These are phyloP conservation scores for Aspergillus glaucus DNA, from an alignment of 2,329 filamentous ascomycete species.

Conservation along the genomic window DNA sequence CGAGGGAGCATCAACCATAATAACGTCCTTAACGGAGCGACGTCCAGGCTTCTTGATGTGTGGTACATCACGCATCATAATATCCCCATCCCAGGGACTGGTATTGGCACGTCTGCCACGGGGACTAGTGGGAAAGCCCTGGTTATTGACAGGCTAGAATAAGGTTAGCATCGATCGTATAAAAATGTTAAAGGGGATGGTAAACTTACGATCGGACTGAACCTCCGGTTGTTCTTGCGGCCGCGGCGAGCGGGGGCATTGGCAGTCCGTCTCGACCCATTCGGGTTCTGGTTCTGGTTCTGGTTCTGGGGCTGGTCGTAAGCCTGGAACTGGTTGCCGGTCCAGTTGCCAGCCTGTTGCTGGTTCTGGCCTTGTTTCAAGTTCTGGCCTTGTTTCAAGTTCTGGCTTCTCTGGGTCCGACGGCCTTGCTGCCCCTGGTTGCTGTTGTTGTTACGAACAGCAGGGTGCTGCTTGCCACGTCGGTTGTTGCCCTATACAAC, in stretches of 20 bases:
- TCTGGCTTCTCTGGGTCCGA: not conserved
- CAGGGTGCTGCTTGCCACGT: no score
- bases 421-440: not conserved
- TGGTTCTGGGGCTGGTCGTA: not conserved
- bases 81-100: not conserved
- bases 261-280: not conserved
- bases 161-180: not conserved
- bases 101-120: not conserved
- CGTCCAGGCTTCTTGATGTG: not conserved
- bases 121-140: not conserved
- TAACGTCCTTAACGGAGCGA: not conserved
- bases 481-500: no score
- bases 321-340: not conserved
- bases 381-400: not conserved
- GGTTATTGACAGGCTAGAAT: not conserved
- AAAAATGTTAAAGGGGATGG: not conserved
- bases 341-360: not conserved
- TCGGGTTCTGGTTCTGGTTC: not conserved
- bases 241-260: not conserved
- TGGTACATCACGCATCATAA: not conserved
- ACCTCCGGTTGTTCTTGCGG: not conserved
- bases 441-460: not conserved
- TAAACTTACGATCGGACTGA: not conserved
- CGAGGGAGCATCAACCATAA: not conserved
- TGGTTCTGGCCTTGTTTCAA: not conserved